These are phyloP conservation scores for Chaetoceros tenuissimus DNA, from an alignment of 108 stramenopile species.

Conservation along the genomic window DNA sequence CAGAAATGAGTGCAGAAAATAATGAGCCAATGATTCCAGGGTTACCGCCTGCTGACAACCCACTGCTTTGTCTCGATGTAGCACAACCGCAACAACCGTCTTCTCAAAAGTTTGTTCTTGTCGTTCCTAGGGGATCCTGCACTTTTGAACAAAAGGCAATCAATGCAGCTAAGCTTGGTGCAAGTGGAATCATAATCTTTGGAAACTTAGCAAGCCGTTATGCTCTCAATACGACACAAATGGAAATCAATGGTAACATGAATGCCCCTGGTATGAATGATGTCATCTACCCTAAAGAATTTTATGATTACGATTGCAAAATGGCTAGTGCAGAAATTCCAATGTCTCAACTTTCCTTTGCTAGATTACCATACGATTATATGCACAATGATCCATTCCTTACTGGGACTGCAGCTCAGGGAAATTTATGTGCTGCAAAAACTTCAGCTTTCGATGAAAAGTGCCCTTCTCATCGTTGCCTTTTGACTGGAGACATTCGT, in stretches of 20 bases:
- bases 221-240: slow-evolving; percentile 11
- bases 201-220: slow-evolving; percentile 57
- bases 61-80: slow-evolving; percentile 39
- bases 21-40: not conserved
- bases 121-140: slow-evolving; percentile 63
- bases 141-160: slow-evolving; percentile 63
- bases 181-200: slow-evolving; percentile 45
- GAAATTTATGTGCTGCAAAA: slow-evolving; percentile 43
- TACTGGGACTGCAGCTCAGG: slow-evolving; percentile 34
- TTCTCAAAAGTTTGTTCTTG: slow-evolving; percentile 20
- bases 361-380: slow-evolving; percentile 45
- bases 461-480: slow-evolving; percentile 64
- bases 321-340: slow-evolving; percentile 42
- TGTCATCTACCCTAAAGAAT: slow-evolving; percentile 24
- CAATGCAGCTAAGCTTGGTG: slow-evolving; percentile 51
- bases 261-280: slow-evolving; percentile 7
- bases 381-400: slow-evolving; percentile 40
- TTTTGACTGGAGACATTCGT: slow-evolving; percentile 43
- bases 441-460: slow-evolving; percentile 15
- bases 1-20: slow-evolving; percentile 5
- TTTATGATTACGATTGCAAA: slow-evolving; percentile 74
- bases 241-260: not conserved
- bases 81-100: slow-evolving; percentile 2
- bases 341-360: slow-evolving; percentile 25
- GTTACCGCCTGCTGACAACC: slow-evolving; percentile 27